phyloP scores from a whole-genome alignment of 169 alveolate species.

The Theileria luwenshuni region DNA sequence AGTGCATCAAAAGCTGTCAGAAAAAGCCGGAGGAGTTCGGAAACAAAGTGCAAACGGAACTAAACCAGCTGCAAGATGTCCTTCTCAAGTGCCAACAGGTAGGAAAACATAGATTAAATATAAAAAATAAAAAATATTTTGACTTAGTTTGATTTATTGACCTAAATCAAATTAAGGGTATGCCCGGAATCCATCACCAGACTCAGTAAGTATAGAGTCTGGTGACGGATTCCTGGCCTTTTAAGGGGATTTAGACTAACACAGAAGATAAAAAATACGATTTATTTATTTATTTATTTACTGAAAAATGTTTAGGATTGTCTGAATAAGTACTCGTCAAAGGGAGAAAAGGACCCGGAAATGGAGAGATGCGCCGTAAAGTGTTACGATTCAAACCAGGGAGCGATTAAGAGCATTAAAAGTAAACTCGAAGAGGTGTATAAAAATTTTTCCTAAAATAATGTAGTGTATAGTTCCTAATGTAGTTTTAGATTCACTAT shows the following conservation, averaged over 20 bases:
- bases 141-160: too few species aligned
- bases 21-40: slow-evolving; percentile 75
- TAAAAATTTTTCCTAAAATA: neutral
- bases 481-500: slow-evolving; percentile 3
- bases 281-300: too few species aligned
- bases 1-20: slow-evolving; percentile 77
- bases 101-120: too few species aligned
- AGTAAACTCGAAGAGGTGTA: slow-evolving; percentile 51
- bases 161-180: too few species aligned
- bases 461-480: neutral
- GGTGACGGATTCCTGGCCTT: too few species aligned
- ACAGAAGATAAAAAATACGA: too few species aligned
- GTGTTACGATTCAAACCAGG: slow-evolving; percentile 73
- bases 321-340: slow-evolving; percentile 66
- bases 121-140: too few species aligned
- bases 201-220: too few species aligned
- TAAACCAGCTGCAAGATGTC: slow-evolving; percentile 71
- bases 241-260: too few species aligned
- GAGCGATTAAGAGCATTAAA: slow-evolving; percentile 66
- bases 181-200: too few species aligned
- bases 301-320: slow-evolving; percentile 44
- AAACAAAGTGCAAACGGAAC: slow-evolving; percentile 75
- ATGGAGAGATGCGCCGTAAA: slow-evolving; percentile 78
- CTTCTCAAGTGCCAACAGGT: slow-evolving; percentile 76
- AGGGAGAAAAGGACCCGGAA: slow-evolving; percentile 50